Evolutionary conservation across 2,329 filamentous ascomycete species (phyloP), one percentile per base, ranked within the genome.

Genomic region (Truncatella angustata): DNA sequence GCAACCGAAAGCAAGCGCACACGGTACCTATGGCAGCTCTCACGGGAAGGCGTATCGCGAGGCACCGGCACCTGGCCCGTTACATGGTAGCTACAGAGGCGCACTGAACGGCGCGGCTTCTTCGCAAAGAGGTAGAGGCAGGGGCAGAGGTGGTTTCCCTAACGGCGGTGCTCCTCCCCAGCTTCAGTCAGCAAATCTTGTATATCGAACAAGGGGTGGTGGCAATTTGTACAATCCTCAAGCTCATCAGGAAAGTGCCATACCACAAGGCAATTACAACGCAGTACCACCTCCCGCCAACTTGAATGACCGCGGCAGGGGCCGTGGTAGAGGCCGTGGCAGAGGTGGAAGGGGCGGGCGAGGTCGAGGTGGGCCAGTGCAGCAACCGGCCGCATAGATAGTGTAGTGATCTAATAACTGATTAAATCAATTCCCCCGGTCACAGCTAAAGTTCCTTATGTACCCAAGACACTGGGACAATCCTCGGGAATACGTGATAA

Each of bases 231-330:
- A 42, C 39, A 58, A 58, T 16, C 24, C 23, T 44, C 23, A 37
- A 44, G 50, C 43, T 50, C 40, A 50, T 54, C 26, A 55, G 43
- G 53, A 52, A n/a, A 54, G 54, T 23, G 65, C 68, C 48, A 66
- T 60, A 30, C 45, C 30, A 14, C 28, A 37, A 16, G 32, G 32
- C 12, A 34, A 14, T 10, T 86, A 82, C 60, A 77, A 76, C 53
- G 77, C 77, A 14, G 80, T 86, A 6, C 82, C 83, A 26, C 86
- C 86, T 20, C 86, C 86, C 1, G 67, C 79, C 1, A 77, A 66
- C 39, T 68, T 88, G 11, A 77, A 86, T 56, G 61, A 70, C 16
- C 63, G 69, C 20, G 71, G 67, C 35, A 56, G 69, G 34, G 63
- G 67, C 14, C 60, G 70, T 52, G 66, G 68, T 5, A 56, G 60